Conservation (phyloP, 1,139 yeast genomes). For the Kodamaea alishanica region DNA sequence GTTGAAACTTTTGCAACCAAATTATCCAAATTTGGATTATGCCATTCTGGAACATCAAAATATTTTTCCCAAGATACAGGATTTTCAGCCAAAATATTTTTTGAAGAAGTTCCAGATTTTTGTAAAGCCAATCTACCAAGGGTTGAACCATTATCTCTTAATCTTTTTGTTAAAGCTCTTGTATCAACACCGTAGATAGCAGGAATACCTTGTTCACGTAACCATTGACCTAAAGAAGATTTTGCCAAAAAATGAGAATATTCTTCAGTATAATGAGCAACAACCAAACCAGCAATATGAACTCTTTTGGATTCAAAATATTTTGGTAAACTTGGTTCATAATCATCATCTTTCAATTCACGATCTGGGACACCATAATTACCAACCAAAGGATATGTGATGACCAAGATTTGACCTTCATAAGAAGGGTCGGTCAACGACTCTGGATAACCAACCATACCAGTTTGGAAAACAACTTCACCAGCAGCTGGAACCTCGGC, state of each 20-base stretch:
- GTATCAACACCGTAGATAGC: conserved; percentile 98
- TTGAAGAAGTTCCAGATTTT: conserved; percentile 39
- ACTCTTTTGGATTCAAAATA: conserved; percentile 89
- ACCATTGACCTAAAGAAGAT: conserved; percentile 92
- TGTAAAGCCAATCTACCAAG: conserved; percentile 79
- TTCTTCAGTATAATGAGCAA: conserved; percentile 95
- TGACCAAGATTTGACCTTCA: conserved; percentile 95
- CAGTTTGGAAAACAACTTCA: conserved; percentile 98
- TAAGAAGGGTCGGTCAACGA: conserved; percentile 98
- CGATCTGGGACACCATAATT: conserved; percentile 99
- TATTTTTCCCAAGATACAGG: conserved; percentile 50
- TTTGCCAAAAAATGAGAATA: conserved; percentile 91
- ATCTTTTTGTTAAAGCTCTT: conserved; percentile 86
- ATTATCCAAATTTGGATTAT: conserved; percentile 87
- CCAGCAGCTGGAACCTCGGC: conserved; percentile 89
- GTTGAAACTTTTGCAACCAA: conserved; percentile 88
- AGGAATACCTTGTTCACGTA: conserved; percentile 85
- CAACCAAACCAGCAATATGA: conserved; percentile 95
- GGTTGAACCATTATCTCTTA: conserved; percentile 90
- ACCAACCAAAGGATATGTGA: conserved; percentile 95
- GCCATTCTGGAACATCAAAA: conserved; percentile 82
- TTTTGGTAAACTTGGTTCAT: conserved; percentile 74
- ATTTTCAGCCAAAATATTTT: conserved; percentile 35
- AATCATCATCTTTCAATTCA: conserved; percentile 63
- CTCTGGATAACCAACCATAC: conserved; percentile 99